Evolutionary conservation across 768 basidiomycete genomes (phyloP).

Genomic region (Pleurotus salmoneostramineus): DNA sequence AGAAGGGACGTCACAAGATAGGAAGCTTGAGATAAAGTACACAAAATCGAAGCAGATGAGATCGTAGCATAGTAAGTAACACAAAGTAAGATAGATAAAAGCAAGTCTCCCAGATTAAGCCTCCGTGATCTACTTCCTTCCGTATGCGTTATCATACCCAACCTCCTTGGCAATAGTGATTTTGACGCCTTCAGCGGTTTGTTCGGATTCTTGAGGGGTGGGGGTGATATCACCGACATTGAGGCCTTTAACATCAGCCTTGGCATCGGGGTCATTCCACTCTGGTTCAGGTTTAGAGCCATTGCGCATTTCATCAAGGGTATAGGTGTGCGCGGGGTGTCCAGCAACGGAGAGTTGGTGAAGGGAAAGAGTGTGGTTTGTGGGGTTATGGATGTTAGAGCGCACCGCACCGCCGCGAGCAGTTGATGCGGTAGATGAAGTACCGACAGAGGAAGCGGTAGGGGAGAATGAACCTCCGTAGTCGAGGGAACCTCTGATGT

Average conservation of each 20-base stretch:
- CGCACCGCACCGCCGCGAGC: conserved; percentile 33
- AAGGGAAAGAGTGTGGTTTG: conserved; percentile 30
- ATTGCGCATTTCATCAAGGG: conserved; percentile 47
- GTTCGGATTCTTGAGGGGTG: neutral
- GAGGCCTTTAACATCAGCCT: conserved; percentile 32
- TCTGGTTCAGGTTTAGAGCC: conserved; percentile 39
- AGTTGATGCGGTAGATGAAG: conserved; percentile 48
- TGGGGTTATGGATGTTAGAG: conserved; percentile 14
- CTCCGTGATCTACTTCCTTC: neutral
- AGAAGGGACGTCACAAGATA: no score
- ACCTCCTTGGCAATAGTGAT: conserved; percentile 41
- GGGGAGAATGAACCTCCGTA: conserved; percentile 68
- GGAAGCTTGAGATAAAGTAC: neutral
- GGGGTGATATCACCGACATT: conserved; percentile 21
- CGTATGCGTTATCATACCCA: conserved; percentile 24
- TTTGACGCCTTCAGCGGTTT: conserved; percentile 27
- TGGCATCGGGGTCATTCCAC: conserved; percentile 37
- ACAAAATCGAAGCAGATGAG: no score
- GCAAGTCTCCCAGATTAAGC: neutral
- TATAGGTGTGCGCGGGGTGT: conserved; percentile 33
- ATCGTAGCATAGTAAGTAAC: no score
- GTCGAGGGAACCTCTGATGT: conserved; percentile 71
- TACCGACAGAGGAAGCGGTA: conserved; percentile 38
- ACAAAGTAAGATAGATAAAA: neutral
- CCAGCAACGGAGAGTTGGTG: conserved; percentile 14